Conservation (phyloP, 2,329 filamentous ascomycete genomes). For the Penicillium hordei region DNA sequence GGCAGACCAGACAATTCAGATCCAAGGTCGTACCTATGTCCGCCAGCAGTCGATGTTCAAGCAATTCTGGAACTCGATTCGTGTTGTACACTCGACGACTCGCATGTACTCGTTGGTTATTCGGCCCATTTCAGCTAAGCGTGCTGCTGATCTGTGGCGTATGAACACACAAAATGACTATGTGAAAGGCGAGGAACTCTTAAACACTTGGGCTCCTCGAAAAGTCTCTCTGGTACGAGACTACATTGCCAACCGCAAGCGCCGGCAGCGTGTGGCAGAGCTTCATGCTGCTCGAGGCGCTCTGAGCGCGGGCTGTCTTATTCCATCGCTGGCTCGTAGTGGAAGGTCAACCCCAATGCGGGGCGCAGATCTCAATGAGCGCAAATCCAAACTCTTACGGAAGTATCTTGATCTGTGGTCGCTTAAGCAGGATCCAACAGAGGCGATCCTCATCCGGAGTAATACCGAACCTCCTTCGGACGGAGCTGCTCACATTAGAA, state of each 20-base stretch:
- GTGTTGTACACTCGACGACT: constrained; percentile 83
- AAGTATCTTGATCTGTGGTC: constrained; percentile 47
- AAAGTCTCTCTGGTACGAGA: constrained; percentile 90
- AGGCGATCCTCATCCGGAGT: constrained; percentile 45
- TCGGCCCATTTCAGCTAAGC: constrained; percentile 84
- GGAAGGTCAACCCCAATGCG: constrained; percentile 40
- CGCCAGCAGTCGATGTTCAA: constrained; percentile 85
- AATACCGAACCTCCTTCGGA: constrained; percentile 47
- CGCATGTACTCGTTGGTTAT: constrained; percentile 84
- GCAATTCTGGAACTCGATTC: constrained; percentile 77
- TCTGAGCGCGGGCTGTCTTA: constrained; percentile 42
- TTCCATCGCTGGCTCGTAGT: constrained; percentile 35
- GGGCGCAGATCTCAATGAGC: constrained; percentile 37
- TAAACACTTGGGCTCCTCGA: constrained; percentile 81
- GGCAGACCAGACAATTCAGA: constrained; percentile 76
- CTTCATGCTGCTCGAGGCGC: constrained; percentile 64
- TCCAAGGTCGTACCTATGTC: constrained; percentile 78
- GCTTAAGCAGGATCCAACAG: constrained; percentile 42
- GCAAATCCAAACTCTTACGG: constrained; percentile 40
- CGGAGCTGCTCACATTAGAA: constrained; percentile 33
- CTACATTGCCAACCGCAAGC: constrained; percentile 73
- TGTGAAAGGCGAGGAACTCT: constrained; percentile 88
- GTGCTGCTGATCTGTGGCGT: constrained; percentile 89
- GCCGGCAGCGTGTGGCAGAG: constrained; percentile 71
- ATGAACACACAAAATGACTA: constrained; percentile 95